Conservation (phyloP, 2,329 filamentous ascomycete species). For the Talaromyces sp. region DNA sequence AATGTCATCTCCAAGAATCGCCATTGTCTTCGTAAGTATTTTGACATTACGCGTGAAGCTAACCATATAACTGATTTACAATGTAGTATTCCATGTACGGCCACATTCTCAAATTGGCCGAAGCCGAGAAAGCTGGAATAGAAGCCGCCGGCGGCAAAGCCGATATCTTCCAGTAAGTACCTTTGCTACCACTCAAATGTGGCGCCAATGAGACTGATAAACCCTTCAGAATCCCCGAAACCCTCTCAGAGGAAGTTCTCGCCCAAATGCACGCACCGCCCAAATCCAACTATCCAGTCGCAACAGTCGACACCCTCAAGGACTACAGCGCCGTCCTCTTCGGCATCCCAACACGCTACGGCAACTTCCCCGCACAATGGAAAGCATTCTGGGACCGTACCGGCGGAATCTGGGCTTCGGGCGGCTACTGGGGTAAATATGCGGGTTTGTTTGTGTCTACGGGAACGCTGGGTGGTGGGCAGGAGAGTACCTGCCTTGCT, state of each 20-base stretch:
- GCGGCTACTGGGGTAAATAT: slow-evolving; percentile 80
- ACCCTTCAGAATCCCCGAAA: slow-evolving; percentile 68
- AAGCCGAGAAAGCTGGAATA: slow-evolving; percentile 87
- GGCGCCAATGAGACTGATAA: neutral
- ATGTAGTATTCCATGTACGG: slow-evolving; percentile 90
- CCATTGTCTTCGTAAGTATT: slow-evolving; percentile 76
- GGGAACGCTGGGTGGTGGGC: slow-evolving; percentile 77
- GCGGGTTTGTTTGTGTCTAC: slow-evolving; percentile 88
- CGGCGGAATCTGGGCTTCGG: slow-evolving; percentile 75
- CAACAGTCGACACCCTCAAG: slow-evolving; percentile 61
- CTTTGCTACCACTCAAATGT: neutral
- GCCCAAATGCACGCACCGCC: slow-evolving; percentile 84
- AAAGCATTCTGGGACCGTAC: slow-evolving; percentile 83
- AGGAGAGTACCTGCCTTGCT: slow-evolving; percentile 81
- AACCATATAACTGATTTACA: neutral
- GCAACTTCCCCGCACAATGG: slow-evolving; percentile 96
- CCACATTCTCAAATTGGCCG: slow-evolving; percentile 78
- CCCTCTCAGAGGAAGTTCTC: slow-evolving; percentile 77
- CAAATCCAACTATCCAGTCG: slow-evolving; percentile 65
- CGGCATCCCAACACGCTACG: slow-evolving; percentile 92
- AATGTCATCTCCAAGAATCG: slow-evolving; percentile 61
- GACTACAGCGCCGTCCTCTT: slow-evolving; percentile 85
- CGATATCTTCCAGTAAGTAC: slow-evolving; percentile 73
- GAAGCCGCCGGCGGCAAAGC: slow-evolving; percentile 77
- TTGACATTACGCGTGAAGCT: no score